Base-by-base conservation (phyloP, 169 alveolate genomes). In the Eimeria sp. region DNA sequence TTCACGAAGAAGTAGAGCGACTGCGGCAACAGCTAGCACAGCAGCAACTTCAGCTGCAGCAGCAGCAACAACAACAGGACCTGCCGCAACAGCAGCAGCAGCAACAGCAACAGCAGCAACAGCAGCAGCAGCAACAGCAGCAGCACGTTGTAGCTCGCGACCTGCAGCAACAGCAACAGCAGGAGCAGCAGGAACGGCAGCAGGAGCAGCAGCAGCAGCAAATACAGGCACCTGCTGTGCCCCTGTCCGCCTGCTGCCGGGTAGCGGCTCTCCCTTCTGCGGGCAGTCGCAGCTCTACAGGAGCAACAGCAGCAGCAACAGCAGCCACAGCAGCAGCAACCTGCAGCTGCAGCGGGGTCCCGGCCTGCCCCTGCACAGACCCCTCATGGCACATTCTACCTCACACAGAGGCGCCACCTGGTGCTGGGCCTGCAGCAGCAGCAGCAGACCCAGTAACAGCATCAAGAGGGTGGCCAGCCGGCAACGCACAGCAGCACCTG, bases 271-370 rank as follows among this genome's bases (percentile, higher is more conserved):
- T 76, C 27, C 40, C 43, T 58, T 43, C 87, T 34, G 54, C 87
- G 5, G 87, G 87, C 57, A 76, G 87, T n/a, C 87, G 87, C 87
- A 76, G 87, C 57, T 76, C 87, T 76, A 73, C 84, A 22, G 84
- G 40, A 34, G 40, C 40, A 34, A 34, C 58, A 40, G 87, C 61
- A 76, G 87, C 87, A 34, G 87, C 61, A 43, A 61, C 87, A 76
- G 80, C 80, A 70, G 80, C 80, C 25, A 18, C 80, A 20, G 80
- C 80, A 30, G 63, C 58, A 40, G n/a, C 70, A 61, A 25, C 27
- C 70, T 61, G 70, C 70, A 61, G 70, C 70, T 76, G 87, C 87
- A 61, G 87, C 87, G 87, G 57, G 6, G 18, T 20, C 61, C n/a
- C 87, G 9, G 87, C 87, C 5, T 76, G 63, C 30, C 63, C 87